Evolutionary conservation across 2,329 filamentous ascomycete species (phyloP), one percentile per base, ranked within the genome.

Genomic region (Fusarium verrucosum): DNA sequence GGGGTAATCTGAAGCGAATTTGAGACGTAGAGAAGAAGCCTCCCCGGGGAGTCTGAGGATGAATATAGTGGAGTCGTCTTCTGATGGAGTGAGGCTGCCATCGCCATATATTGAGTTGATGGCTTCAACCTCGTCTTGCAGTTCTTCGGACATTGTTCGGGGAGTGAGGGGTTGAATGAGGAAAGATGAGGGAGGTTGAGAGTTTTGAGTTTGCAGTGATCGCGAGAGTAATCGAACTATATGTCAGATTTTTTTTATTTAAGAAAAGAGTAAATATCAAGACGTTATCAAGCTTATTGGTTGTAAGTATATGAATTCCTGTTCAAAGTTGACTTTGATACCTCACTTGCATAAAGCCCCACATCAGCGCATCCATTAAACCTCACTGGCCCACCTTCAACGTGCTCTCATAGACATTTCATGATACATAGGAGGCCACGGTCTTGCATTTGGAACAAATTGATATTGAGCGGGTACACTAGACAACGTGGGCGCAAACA

Each of bases 31-130:
- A 14, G 82, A 90, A 23, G 79, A 83, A 41, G 78, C 83, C 37
- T 85, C 84, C 25, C 85, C 83, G 0, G 92, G 92, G 3, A 94
- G 83, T 46, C 83, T 84, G 45, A 97, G 83, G 50, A 89, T 77
- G 77, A 89, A 87, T 67, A 84, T 68, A 3, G 59, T 41, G 11
- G 41, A 25, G 38, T 70, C 58, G 17, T 77, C 71, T 20, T 78
- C 75, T 57, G 79, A 72, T 38, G 81, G 72, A 47, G 76, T 56
- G 54, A 94, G 81, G 11, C 89, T 90, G n/a, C 80, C 81, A 43
- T 87, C 83, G 65, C 88, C 89, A 77, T 94, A 95, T 66, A 95
- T 95, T 51, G 92, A 91, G 77, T 94, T 95, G 72, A 95, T 89
- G 62, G 90, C 92, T 72, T 89, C 89, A 26, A 94, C 80, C 74